Conservation (phyloP, 225 moss, liverwort and hornwort genomes). For the Pleurozium schreberi region DNA sequence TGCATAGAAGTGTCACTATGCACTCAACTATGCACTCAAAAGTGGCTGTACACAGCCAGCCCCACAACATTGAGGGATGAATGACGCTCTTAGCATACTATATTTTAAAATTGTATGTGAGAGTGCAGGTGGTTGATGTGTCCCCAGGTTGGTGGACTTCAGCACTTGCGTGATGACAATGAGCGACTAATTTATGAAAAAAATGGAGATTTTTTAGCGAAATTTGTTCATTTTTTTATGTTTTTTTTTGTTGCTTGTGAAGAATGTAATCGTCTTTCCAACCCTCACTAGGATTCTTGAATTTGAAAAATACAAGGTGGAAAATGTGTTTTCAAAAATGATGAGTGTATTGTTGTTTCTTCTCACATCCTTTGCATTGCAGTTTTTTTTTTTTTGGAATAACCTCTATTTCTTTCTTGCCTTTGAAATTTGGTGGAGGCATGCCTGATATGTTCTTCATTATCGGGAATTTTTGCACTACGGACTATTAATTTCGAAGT, state of each 20-base stretch:
- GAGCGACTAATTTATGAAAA: not conserved
- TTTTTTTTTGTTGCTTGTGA: not conserved
- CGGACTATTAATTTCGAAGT: not conserved
- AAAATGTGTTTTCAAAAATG: not conserved
- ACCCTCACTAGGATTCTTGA: not conserved
- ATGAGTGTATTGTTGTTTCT: not conserved
- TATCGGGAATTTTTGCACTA: not conserved
- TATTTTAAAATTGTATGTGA: too few relatives aligned
- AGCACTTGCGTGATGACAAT: too few relatives aligned
- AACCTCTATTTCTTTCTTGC: not conserved
- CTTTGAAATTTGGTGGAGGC: not conserved
- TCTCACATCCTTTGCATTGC: not conserved
- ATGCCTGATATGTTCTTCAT: not conserved
- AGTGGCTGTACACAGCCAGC: too few relatives aligned
- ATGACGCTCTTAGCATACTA: too few relatives aligned
- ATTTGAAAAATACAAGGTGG: not conserved
- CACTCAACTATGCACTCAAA: too few relatives aligned
- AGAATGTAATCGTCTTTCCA: not conserved
- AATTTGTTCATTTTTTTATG: too few relatives aligned
- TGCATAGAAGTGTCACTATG: too few relatives aligned
- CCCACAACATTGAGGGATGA: too few relatives aligned
- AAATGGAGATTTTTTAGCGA: not conserved
- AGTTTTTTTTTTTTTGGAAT: not conserved
- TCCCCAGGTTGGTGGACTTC: too few relatives aligned
- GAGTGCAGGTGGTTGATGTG: too few relatives aligned